Evolutionary conservation across 1,284 basidiomycete species (phyloP).

Genomic region (Apiotrichum gracile): DNA sequence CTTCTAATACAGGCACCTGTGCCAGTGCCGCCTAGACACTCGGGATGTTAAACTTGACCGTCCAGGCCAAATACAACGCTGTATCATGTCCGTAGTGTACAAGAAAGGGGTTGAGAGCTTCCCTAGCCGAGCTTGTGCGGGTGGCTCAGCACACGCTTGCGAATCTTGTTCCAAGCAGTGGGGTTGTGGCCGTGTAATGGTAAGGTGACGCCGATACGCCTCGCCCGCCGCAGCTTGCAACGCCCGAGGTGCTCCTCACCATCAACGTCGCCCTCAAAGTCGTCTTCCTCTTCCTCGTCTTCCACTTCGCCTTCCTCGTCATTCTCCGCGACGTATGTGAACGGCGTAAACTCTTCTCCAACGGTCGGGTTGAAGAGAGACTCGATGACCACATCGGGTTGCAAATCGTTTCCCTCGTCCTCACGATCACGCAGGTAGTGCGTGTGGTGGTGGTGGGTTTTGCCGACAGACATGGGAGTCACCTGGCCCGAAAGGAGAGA

Average conservation of each 20-base stretch:
- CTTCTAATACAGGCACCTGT: no score
- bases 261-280: background rate
- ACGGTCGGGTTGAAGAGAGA: slow-evolving; percentile 40
- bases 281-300: background rate
- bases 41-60: no score
- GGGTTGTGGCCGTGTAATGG: background rate
- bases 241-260: no score
- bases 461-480: background rate
- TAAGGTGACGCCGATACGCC: no score
- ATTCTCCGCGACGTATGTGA: slow-evolving; percentile 29
- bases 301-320: background rate
- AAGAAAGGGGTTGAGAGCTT: no score
- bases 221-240: no score
- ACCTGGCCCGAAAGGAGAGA: background rate
- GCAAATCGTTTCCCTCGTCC: slow-evolving; percentile 1
- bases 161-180: background rate
- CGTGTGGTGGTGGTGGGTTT: background rate
- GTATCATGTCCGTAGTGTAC: no score
- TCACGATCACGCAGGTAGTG: slow-evolving; percentile 1
- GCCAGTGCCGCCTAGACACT: no score
- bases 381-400: slow-evolving; percentile 39
- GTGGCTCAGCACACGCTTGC: background rate
- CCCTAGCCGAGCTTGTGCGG: no score
- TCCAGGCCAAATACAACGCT: no score
- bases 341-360: slow-evolving; percentile 27